Percentiles rank a stretch among this genome's conserved stretches.
Evolutionary conservation across 352 stramenopile species (phyloP).

Genomic region (Pythium monospermum): DNA sequence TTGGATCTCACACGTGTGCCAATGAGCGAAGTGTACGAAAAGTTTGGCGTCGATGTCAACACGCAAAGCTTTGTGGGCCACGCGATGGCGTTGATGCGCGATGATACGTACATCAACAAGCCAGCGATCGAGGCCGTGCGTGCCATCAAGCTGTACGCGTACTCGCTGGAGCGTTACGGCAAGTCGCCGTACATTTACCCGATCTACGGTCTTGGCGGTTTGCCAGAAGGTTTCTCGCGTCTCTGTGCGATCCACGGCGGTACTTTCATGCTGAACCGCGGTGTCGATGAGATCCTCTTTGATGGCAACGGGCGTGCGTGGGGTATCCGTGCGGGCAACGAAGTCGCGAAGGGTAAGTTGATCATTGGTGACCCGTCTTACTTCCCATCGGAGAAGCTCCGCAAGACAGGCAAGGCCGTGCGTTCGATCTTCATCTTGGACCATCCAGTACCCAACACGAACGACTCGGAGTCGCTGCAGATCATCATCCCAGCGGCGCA

Average conservation of each 20-base stretch:
- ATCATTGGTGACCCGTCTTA: constrained; percentile 99
- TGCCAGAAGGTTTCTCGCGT: constrained; percentile 98
- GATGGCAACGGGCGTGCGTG: constrained; percentile 91
- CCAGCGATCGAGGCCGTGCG: constrained; percentile 93
- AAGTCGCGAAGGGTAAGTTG: constrained; percentile 96
- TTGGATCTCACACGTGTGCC: constrained; percentile 95
- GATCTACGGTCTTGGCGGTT: constrained; percentile 96
- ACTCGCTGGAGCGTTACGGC: constrained; percentile 95
- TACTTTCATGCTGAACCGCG: constrained; percentile 99
- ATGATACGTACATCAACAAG: constrained; percentile 85
- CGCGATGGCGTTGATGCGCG: constrained; percentile 97
- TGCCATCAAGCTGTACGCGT: constrained; percentile 97
- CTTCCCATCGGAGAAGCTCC: constrained; percentile 93
- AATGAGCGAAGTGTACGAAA: constrained; percentile 97
- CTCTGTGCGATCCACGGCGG: constrained; percentile 98
- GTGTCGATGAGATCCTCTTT: constrained; percentile 92
- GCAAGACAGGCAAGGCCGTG: constrained; percentile 92
- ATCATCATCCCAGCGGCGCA: constrained; percentile 99
- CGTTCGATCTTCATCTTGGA: constrained; percentile 99
- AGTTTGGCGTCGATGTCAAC: constrained; percentile 97
- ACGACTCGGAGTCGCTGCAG: constrained; percentile 95
- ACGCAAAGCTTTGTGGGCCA: constrained; percentile 99
- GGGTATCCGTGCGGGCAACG: constrained; percentile 89
- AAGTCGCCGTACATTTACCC: constrained; percentile 99
- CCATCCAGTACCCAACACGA: constrained; percentile 97